Conservation (phyloP, 2,329 filamentous ascomycete genomes). For the Dactylellina sp. region DNA sequence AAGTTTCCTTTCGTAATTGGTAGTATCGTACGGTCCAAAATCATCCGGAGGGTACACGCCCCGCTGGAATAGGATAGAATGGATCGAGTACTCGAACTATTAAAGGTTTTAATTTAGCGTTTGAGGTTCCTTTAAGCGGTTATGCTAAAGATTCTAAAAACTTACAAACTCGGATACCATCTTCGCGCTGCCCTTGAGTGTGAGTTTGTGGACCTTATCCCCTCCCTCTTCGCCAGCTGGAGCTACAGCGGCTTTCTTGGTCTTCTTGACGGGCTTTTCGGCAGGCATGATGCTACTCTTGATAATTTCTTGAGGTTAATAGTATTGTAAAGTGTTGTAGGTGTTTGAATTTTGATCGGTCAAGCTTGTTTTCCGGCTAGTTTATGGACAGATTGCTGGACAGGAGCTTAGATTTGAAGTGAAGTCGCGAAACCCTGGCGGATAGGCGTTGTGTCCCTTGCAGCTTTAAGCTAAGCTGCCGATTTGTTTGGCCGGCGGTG, state of each 20-base stretch:
- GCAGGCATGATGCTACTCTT: slow-evolving; percentile 49
- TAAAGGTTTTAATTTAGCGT: no score
- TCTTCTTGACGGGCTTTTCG: slow-evolving; percentile 58
- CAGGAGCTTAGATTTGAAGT: slow-evolving; percentile 29
- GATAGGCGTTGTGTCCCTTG: slow-evolving; percentile 24
- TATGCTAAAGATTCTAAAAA: slow-evolving; percentile 59
- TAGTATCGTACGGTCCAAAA: slow-evolving; percentile 79
- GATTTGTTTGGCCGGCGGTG: slow-evolving; percentile 25
- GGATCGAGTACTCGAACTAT: slow-evolving; percentile 96
- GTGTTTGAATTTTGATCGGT: no score
- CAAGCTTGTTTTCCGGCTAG: no score
- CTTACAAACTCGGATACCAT: slow-evolving; percentile 94
- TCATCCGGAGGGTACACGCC: slow-evolving; percentile 92
- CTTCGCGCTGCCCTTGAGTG: slow-evolving; percentile 85
- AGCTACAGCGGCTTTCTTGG: slow-evolving; percentile 66
- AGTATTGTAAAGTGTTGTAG: no score
- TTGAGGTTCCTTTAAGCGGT: neutral
- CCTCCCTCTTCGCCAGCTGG: slow-evolving; percentile 66
- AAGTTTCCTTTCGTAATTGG: neutral
- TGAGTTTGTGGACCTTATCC: slow-evolving; percentile 93
- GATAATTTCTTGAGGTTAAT: neutral
- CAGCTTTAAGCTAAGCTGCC: slow-evolving; percentile 41
- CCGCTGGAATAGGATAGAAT: slow-evolving; percentile 80
- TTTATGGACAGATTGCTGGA: slow-evolving; percentile 18
- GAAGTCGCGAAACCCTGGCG: slow-evolving; percentile 4